Conservation (phyloP, 2,329 filamentous ascomycete species). For the Sarocladiaceae sp. region DNA sequence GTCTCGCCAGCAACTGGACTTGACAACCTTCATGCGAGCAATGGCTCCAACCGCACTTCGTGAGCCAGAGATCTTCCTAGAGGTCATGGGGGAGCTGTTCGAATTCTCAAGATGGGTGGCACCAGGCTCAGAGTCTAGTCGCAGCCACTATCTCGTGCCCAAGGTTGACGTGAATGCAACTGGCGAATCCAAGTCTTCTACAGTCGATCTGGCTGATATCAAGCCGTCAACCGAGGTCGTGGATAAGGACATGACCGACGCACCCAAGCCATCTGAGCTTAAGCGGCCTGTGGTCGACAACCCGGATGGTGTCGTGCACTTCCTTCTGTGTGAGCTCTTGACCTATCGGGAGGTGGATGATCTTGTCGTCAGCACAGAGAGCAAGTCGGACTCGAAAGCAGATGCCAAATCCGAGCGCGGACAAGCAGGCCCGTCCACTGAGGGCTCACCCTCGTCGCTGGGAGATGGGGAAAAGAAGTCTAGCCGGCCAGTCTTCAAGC, state of each 20-base stretch:
- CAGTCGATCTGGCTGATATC: constrained; percentile 33
- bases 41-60: constrained; percentile 78
- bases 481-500: constrained; percentile 75
- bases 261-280: constrained; percentile 61
- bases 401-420: constrained; percentile 27
- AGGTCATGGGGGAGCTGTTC: constrained; percentile 80
- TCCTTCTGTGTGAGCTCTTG: constrained; percentile 85
- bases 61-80: constrained; percentile 79
- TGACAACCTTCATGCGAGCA: constrained; percentile 67
- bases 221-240: constrained; percentile 56
- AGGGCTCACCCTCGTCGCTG: constrained; percentile 1
- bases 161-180: constrained; percentile 27
- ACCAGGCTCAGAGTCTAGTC: constrained; percentile 21
- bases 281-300: constrained; percentile 87
- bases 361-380: constrained; percentile 4
- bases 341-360: constrained; percentile 93
- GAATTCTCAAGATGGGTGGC: constrained; percentile 62
- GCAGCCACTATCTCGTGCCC: constrained; percentile 27
- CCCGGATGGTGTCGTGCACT: constrained; percentile 92
- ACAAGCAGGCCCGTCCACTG: constrained; percentile 25
- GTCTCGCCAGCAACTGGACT: constrained; percentile 49
- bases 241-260: constrained; percentile 60
- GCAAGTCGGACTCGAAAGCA: constrained; percentile 35
- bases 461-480: constrained; percentile 58
- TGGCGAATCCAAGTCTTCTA: neutral